These are phyloP conservation scores for Lasiosphaeria hispida DNA, from an alignment of 495 filamentous ascomycete species.

Conservation along the genomic window DNA sequence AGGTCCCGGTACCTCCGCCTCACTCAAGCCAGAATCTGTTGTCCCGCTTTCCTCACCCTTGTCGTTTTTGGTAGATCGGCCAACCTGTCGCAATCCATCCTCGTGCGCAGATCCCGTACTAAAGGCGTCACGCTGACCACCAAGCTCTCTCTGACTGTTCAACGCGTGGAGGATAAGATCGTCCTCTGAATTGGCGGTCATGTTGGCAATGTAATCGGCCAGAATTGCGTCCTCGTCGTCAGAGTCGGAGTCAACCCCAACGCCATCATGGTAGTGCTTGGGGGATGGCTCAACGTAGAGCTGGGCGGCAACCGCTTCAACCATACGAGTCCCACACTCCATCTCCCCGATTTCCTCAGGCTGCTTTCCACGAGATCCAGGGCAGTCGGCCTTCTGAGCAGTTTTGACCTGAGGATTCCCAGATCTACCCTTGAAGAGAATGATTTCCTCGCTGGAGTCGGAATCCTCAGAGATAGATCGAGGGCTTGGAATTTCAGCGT, in stretches of 20 bases:
- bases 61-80: not conserved
- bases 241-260: too few species aligned
- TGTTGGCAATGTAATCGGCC: slow-evolving; percentile 77
- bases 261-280: too few species aligned
- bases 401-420: slow-evolving; percentile 6
- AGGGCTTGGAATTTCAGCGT: slow-evolving; percentile 10
- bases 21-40: slow-evolving; percentile 13
- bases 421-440: slow-evolving; percentile 60
- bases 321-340: not conserved
- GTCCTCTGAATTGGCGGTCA: slow-evolving; percentile 44
- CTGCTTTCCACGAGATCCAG: not conserved
- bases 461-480: slow-evolving; percentile 42
- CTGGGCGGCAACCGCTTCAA: slow-evolving; percentile 3
- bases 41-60: not conserved
- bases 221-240: slow-evolving; percentile 57
- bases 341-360: not conserved
- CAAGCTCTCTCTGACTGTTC: slow-evolving; percentile 45
- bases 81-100: not conserved
- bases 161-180: slow-evolving; percentile 30
- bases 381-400: not conserved
- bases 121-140: slow-evolving; percentile 38
- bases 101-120: slow-evolving; percentile 22
- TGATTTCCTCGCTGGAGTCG: slow-evolving; percentile 63
- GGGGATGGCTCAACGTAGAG: not conserved
- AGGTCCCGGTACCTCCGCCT: slow-evolving; percentile 26